Evolutionary conservation across 352 stramenopile genomes (phyloP).

Genomic region (Phytophthora pini): DNA sequence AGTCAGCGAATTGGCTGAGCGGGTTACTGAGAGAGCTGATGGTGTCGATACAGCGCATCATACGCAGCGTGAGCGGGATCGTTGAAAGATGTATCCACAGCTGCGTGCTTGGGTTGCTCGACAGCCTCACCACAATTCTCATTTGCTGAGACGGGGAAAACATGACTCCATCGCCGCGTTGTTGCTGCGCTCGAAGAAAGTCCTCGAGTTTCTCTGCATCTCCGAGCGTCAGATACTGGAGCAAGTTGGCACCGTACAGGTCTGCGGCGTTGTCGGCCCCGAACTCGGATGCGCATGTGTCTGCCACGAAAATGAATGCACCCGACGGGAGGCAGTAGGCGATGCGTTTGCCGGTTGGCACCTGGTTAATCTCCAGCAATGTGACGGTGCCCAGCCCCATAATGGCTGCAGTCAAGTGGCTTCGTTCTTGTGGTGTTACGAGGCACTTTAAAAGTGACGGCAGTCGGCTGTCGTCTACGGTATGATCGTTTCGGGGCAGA

Average conservation of each 20-base stretch:
- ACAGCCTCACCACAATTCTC: constrained; percentile 55
- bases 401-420: constrained; percentile 2
- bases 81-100: constrained; percentile 68
- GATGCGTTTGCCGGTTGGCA: constrained; percentile 53
- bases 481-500: constrained; percentile 16
- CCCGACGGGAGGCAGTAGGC: constrained; percentile 75
- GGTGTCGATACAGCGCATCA: constrained; percentile 85
- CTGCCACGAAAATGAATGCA: constrained; percentile 77
- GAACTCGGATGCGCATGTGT: constrained; percentile 55
- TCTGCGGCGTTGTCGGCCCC: constrained; percentile 31
- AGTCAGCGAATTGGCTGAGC: constrained; percentile 67
- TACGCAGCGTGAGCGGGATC: constrained; percentile 68
- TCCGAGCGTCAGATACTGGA: constrained; percentile 55
- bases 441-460: constrained; percentile 25
- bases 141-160: constrained; percentile 38
- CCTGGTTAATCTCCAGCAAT: constrained; percentile 68
- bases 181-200: constrained; percentile 46
- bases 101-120: constrained; percentile 24
- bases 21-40: constrained; percentile 50
- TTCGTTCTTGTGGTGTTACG: constrained; percentile 21
- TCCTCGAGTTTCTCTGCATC: constrained; percentile 76
- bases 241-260: constrained; percentile 72
- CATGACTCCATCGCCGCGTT: constrained; percentile 4
- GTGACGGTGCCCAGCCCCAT: constrained; percentile 66
- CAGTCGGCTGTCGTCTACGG: constrained; percentile 3